Evolutionary conservation across 495 filamentous ascomycete genomes (phyloP), one percentile per base, ranked within the genome.

Genomic region (Penicillium paradoxum): DNA sequence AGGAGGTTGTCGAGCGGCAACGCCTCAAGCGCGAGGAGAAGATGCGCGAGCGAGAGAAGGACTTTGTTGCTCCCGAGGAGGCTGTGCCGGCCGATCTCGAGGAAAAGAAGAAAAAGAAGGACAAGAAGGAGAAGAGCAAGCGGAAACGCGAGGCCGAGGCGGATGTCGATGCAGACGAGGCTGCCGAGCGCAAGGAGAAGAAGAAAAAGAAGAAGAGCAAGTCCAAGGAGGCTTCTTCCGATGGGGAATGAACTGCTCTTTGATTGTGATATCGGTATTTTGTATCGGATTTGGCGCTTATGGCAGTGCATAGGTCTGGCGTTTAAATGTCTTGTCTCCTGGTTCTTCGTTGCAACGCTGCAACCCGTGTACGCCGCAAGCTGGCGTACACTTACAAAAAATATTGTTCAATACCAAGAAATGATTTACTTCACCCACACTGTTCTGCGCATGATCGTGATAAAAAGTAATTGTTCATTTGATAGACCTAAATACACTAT

Each of bases 21-120:
- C 85, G 83, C 65, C 73, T 81, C 70, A 95, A 93, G 80, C 87
- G 87, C 73, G 83, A 83, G 50, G 90, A 95, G 75, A 96, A 91
- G 81, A 83, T 87, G 79, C 83, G 83, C 66, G 86, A 89, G 74
- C 78, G 89, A 49, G 83, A 89, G 67, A 84, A 86, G 75, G 87
- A 92, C 39, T 97, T 89, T 63, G 79, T 91, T 55, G 83, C 92
- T 21, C 93, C 93, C 9, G 80, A 86, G 59, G 93, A 97, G 64
- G 71, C 74, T 18, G 73, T 64, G 1, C 76, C 72, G 17, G 70
- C 54, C 37, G 70, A 75, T 45, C 73, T 75, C 40, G 79, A 75
- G 47, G 74, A 79, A 57, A 82, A 79, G 72, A 83, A 62, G 56
- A 70, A 70, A 48, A 70, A 71, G 73, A 78, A 81, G 49, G 79